A percentile compares a stretch with the other conserved stretches of the same genome.
Conservation (phyloP, 768 basidiomycete species). For the Tricholoma furcatifolium region DNA sequence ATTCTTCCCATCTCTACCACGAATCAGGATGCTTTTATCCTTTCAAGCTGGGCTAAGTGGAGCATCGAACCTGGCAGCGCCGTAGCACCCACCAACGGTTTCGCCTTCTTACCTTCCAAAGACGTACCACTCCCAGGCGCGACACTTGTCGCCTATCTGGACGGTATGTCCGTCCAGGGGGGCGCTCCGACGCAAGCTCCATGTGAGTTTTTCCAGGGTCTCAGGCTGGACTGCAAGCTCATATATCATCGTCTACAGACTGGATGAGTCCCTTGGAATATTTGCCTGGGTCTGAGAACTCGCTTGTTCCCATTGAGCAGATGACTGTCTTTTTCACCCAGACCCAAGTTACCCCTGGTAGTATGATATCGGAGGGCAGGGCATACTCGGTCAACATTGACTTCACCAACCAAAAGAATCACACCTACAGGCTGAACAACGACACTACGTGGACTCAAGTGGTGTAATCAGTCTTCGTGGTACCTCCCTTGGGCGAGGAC, state of each 20-base stretch:
- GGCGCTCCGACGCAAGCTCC: not conserved
- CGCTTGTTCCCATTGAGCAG: not conserved
- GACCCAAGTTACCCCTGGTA: not conserved
- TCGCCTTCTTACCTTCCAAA: not conserved
- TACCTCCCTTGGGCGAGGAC: not conserved
- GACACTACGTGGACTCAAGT: not conserved
- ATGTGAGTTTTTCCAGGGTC: not conserved
- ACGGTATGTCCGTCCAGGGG: not conserved
- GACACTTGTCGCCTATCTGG: not conserved
- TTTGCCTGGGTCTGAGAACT: not conserved
- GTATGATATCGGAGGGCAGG: not conserved
- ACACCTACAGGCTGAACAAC: not conserved
- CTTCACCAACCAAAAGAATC: not conserved
- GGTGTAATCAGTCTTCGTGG: not conserved
- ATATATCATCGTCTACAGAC: not conserved
- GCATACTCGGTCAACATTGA: not conserved
- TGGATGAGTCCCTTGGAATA: not conserved
- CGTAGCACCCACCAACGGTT: not conserved
- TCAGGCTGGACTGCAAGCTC: too few species aligned
- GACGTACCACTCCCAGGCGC: not conserved
- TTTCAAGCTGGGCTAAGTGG: not conserved
- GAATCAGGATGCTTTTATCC: not conserved
- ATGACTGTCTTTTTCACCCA: not conserved
- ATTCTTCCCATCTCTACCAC: not conserved
- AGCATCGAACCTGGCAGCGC: not conserved